Conservation (phyloP, 2,329 filamentous ascomycete species). For the Stagonosporopsis tanaceti region DNA sequence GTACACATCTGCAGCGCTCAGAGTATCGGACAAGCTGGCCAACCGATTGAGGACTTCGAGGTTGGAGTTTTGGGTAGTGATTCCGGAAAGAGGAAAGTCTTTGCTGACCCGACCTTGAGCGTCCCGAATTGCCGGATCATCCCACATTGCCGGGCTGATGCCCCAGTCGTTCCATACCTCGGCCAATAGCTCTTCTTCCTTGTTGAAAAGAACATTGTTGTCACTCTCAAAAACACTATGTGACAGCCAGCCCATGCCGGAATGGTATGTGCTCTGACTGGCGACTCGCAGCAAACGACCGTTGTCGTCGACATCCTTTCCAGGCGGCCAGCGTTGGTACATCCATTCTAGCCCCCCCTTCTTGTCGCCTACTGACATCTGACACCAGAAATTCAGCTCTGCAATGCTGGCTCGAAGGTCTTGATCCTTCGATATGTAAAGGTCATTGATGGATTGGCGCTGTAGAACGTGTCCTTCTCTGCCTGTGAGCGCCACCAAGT, state of each 20-base stretch:
- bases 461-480: constrained; percentile 85
- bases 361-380: constrained; percentile 90
- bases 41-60: constrained; percentile 56
- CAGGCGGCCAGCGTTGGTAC: constrained; percentile 76
- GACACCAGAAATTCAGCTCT: constrained; percentile 95
- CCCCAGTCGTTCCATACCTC: constrained; percentile 74
- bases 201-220: constrained; percentile 50
- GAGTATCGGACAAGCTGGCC: constrained; percentile 63
- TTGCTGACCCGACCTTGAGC: constrained; percentile 51
- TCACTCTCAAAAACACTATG: constrained; percentile 64
- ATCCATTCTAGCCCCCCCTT: constrained; percentile 92
- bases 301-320: constrained; percentile 71
- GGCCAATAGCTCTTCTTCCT: constrained; percentile 69
- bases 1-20: constrained; percentile 73
- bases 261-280: constrained; percentile 79
- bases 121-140: constrained; percentile 60
- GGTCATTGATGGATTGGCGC: constrained; percentile 69
- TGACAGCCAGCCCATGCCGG: constrained; percentile 78
- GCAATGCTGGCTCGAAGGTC: constrained; percentile 84
- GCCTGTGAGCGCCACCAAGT: constrained; percentile 82
- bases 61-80: not conserved
- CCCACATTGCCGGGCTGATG: constrained; percentile 68
- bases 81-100: constrained; percentile 28
- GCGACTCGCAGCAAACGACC: constrained; percentile 77
- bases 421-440: constrained; percentile 73